These are phyloP conservation scores for Piper longum DNA, from an alignment of 164 flowering plant genomes.

Conservation along the genomic window DNA sequence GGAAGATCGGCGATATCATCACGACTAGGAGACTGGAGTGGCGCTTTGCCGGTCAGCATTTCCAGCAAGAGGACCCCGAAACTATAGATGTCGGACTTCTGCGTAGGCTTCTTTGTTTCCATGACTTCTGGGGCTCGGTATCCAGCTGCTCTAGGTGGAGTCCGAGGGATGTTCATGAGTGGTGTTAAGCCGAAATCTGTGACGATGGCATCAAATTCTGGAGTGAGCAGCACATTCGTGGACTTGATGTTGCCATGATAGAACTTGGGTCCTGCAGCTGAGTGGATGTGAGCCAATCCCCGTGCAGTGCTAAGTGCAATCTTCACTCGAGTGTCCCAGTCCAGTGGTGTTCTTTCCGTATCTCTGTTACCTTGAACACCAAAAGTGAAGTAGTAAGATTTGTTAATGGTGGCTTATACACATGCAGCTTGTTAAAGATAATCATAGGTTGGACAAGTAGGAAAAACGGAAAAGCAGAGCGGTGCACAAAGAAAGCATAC, in stretches of 20 bases:
- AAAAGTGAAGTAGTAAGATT: neutral
- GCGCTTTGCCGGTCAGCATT: conserved; percentile 77
- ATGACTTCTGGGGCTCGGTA: conserved; percentile 86
- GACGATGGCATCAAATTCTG: conserved; percentile 43
- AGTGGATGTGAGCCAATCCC: conserved; percentile 59
- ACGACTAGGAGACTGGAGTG: conserved; percentile 48
- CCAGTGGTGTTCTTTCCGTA: conserved; percentile 56
- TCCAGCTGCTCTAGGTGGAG: conserved; percentile 50
- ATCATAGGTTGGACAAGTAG: no score
- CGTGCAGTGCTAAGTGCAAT: conserved; percentile 75
- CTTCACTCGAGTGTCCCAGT: conserved; percentile 55
- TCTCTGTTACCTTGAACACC: conserved; percentile 51
- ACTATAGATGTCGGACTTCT: conserved; percentile 82
- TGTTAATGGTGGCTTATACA: neutral
- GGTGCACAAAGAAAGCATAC: conserved; percentile 20
- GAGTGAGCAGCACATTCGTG: conserved; percentile 63
- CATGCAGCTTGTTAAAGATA: no score
- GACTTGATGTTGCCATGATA: conserved; percentile 80
- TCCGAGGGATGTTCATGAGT: conserved; percentile 49
- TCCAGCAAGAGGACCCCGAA: conserved; percentile 79
- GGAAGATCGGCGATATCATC: conserved; percentile 88
- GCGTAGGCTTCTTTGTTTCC: conserved; percentile 63
- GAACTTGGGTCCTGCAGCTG: conserved; percentile 37
- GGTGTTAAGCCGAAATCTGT: conserved; percentile 73
- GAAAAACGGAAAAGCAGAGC: neutral